Conservation (phyloP, 305 asterid genomes). For the Stenogyne calaminthoides region DNA sequence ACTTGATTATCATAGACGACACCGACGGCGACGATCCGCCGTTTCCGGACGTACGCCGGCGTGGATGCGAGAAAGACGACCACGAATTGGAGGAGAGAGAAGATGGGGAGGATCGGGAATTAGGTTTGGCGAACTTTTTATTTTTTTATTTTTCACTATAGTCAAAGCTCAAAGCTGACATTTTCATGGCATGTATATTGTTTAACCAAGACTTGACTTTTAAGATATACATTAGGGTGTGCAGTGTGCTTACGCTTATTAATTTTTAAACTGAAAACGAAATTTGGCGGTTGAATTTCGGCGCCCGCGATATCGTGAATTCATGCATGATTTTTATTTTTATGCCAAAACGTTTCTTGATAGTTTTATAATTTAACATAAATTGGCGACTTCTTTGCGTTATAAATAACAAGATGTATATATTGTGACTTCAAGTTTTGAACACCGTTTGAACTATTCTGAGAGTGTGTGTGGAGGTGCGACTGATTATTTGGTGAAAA, state of each 20-base stretch:
- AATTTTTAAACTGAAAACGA: neutral
- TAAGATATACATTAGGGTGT: neutral
- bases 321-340: neutral
- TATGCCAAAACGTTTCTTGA: no score
- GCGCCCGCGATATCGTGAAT: neutral
- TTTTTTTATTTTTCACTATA: neutral
- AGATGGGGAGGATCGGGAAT: constrained; percentile 35
- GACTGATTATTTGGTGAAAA: no score
- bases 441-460: no score
- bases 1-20: no score
- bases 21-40: constrained; percentile 33
- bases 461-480: no score
- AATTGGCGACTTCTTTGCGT: no score
- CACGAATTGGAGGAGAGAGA: constrained; percentile 39
- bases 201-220: neutral
- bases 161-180: constrained; percentile 13
- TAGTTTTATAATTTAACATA: no score
- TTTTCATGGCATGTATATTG: neutral
- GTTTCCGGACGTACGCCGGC: constrained; percentile 30
- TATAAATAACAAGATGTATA: no score
- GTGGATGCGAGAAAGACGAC: constrained; percentile 45
- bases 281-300: neutral
- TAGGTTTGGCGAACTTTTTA: constrained; percentile 22
- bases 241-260: neutral
- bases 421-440: no score